Evolutionary conservation across 2,329 filamentous ascomycete genomes (phyloP).

Genomic region (Colletotrichum truncatum): DNA sequence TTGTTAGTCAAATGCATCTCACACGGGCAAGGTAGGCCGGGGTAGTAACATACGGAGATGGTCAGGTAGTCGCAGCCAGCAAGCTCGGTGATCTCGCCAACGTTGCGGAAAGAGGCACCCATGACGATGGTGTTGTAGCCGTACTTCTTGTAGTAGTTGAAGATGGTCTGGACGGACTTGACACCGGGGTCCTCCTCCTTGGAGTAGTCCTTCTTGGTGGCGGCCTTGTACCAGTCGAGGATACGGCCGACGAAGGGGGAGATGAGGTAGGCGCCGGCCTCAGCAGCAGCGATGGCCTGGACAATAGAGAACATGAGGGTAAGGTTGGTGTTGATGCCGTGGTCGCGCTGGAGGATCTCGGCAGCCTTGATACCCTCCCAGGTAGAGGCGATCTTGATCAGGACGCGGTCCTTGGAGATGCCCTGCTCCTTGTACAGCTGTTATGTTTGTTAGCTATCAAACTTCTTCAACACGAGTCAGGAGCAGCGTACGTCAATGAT

Average conservation of each 20-base stretch:
- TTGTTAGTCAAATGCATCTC: background rate
- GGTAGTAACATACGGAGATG: constrained; percentile 77
- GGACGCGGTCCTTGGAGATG: constrained; percentile 90
- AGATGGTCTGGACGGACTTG: constrained; percentile 91
- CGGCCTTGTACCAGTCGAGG: constrained; percentile 99
- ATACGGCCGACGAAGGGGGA: constrained; percentile 99
- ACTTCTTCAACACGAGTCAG: constrained; percentile 1
- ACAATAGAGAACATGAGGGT: constrained; percentile 97
- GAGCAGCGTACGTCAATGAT: constrained; percentile 82
- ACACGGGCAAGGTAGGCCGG: background rate
- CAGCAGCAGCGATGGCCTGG: constrained; percentile 95
- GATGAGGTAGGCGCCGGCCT: constrained; percentile 96
- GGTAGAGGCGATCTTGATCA: constrained; percentile 99
- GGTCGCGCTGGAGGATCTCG: constrained; percentile 93
- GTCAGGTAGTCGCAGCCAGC: constrained; percentile 99
- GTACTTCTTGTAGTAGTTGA: constrained; percentile 99
- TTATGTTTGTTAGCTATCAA: constrained; percentile 24
- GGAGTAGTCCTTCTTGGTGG: constrained; percentile 91
- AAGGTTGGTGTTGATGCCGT: constrained; percentile 98
- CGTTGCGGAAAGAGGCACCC: constrained; percentile 98
- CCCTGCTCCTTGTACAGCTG: constrained; percentile 95
- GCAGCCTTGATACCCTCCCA: constrained; percentile 99
- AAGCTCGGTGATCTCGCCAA: constrained; percentile 96
- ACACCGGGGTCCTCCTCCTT: constrained; percentile 96
- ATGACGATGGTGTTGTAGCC: constrained; percentile 99